phyloP scores from a whole-genome alignment of 352 stramenopile genomes.

The Pythium phragmiticola region DNA sequence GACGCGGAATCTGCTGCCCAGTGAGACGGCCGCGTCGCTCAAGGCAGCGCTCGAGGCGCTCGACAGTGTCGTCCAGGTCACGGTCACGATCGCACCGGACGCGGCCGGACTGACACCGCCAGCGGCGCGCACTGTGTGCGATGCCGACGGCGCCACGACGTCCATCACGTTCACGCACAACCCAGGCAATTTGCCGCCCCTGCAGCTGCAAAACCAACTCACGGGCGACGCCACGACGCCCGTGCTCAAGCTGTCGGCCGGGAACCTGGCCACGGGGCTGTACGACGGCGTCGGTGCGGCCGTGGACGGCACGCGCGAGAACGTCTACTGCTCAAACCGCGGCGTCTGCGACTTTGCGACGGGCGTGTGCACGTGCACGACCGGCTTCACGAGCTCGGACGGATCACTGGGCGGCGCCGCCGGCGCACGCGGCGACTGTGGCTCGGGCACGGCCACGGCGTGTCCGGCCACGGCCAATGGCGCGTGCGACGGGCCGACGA shows the following conservation, averaged over 20 bases:
- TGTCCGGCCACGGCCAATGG: conserved; percentile 42
- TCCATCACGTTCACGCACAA: conserved; percentile 77
- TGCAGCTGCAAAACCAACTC: conserved; percentile 53
- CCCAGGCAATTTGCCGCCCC: conserved; percentile 45
- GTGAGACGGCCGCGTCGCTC: conserved; percentile 35
- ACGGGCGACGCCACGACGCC: conserved; percentile 21
- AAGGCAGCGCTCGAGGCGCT: conserved; percentile 56
- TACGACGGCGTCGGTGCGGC: conserved; percentile 12
- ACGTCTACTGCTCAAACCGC: conserved; percentile 84
- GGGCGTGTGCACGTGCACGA: conserved; percentile 68
- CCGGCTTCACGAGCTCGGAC: conserved; percentile 61
- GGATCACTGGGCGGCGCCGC: conserved; percentile 29
- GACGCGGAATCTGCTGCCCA: conserved; percentile 50
- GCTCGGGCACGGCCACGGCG: conserved; percentile 25
- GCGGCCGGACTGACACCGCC: background rate
- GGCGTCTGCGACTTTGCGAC: conserved; percentile 56
- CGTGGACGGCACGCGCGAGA: conserved; percentile 46
- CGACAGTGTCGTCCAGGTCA: conserved; percentile 53
- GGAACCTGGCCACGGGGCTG: background rate
- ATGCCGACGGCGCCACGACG: conserved; percentile 34
- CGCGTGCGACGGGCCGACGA: conserved; percentile 34
- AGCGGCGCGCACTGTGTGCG: conserved; percentile 34
- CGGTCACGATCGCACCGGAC: conserved; percentile 28
- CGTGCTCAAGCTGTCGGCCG: conserved; percentile 18
- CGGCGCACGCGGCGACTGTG: conserved; percentile 53